Evolutionary conservation across 257 asterid species (phyloP).

Genomic region (Hygrophila difformis): DNA sequence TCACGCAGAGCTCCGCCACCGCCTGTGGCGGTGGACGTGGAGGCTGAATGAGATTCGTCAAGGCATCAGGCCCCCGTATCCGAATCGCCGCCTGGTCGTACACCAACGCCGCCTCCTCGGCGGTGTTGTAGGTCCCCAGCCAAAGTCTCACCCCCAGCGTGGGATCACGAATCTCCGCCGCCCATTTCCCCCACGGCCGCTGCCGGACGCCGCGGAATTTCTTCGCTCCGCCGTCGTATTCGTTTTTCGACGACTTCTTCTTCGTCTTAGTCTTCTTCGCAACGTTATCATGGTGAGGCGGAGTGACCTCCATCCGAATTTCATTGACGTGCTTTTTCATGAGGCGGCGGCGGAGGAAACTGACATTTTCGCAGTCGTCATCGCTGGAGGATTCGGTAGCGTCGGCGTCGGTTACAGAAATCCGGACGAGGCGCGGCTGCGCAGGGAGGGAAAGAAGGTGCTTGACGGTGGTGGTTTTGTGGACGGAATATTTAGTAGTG

Average conservation of each 20-base stretch:
- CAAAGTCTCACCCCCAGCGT: constrained; percentile 35
- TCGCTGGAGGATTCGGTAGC: constrained; percentile 72
- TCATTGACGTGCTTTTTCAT: constrained; percentile 39
- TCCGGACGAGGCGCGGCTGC: constrained; percentile 39
- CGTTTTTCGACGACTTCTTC: not conserved
- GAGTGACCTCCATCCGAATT: constrained; percentile 38
- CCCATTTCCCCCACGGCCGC: constrained; percentile 87
- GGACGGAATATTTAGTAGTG: constrained; percentile 19
- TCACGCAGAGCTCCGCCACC: constrained; percentile 18
- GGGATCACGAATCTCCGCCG: constrained; percentile 86
- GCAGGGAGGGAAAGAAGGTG: constrained; percentile 1
- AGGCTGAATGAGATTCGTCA: constrained; percentile 41
- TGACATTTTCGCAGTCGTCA: constrained; percentile 19
- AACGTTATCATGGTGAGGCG: no score
- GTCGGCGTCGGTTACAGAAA: constrained; percentile 51
- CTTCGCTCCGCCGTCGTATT: constrained; percentile 6
- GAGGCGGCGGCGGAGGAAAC: no score
- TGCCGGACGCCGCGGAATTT: constrained; percentile 72
- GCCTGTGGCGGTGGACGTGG: constrained; percentile 12
- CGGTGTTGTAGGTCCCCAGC: constrained; percentile 70
- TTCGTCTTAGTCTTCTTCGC: not conserved
- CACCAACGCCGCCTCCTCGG: constrained; percentile 71
- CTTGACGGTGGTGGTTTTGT: constrained; percentile 23
- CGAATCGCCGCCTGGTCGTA: constrained; percentile 56
- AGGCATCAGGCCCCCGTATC: constrained; percentile 49